A percentile compares a stretch with the other conserved stretches of the same genome.
Conservation (phyloP, 306 rosid species). For the Spatholobus suberectus region DNA sequence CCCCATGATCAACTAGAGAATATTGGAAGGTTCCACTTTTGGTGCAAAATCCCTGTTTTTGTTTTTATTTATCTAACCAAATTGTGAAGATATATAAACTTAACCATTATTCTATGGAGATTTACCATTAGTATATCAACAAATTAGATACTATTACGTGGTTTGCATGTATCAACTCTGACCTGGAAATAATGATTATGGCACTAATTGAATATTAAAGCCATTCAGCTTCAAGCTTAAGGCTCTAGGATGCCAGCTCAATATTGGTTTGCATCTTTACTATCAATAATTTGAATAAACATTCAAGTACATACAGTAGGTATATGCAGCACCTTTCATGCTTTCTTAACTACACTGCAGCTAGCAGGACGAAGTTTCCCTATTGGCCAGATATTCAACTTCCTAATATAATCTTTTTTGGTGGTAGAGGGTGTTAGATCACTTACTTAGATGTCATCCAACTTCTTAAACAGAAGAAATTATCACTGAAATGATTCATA, state of each 20-base stretch:
- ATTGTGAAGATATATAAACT: not conserved
- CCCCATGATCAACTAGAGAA: not conserved
- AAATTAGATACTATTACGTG: not conserved
- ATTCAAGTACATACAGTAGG: not conserved
- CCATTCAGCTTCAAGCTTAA: not conserved
- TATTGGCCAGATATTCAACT: not conserved
- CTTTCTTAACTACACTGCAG: not conserved
- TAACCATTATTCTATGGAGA: not conserved
- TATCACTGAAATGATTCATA: not conserved
- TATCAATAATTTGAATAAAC: not conserved
- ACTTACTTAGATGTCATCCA: slow-evolving; percentile 13
- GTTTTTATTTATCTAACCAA: not conserved
- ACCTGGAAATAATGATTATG: not conserved
- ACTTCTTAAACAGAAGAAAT: not conserved
- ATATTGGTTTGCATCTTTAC: not conserved
- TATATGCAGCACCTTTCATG: not conserved
- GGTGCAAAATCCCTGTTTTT: not conserved
- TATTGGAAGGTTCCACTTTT: not conserved
- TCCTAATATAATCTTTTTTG: not conserved
- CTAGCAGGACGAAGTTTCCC: not conserved
- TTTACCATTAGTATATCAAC: not conserved
- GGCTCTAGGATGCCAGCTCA: not conserved
- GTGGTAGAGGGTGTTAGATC: not conserved
- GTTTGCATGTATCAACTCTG: not conserved
- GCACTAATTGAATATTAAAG: not conserved